These are phyloP conservation scores for Starmera caribaea DNA, from an alignment of 805 yeast genomes.

Conservation along the genomic window DNA sequence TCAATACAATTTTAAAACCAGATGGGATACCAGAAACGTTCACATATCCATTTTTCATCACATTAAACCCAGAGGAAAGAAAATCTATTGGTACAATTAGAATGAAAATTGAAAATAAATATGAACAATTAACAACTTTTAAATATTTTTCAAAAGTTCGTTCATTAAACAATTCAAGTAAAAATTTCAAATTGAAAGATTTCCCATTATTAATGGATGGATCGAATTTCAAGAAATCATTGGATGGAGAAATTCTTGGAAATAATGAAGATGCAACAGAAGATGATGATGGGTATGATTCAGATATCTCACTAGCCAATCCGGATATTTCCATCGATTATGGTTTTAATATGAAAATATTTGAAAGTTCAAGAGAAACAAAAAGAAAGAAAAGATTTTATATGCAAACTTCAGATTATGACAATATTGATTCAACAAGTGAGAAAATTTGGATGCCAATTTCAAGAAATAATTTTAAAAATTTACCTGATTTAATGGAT, in stretches of 20 bases:
- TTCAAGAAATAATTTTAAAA: conserved; percentile 28
- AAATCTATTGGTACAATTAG: conserved; percentile 49
- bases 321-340: conserved; percentile 40
- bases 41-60: conserved; percentile 71
- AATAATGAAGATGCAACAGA: conserved; percentile 15
- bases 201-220: conserved; percentile 24
- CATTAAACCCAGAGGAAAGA: conserved; percentile 41
- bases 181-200: conserved; percentile 17
- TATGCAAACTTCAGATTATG: neutral
- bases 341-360: conserved; percentile 37
- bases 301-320: conserved; percentile 42
- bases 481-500: conserved; percentile 29
- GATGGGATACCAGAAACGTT: conserved; percentile 39
- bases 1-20: conserved; percentile 33
- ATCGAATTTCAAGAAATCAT: conserved; percentile 2
- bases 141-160: conserved; percentile 22
- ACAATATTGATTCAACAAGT: neutral
- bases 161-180: conserved; percentile 3
- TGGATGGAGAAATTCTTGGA: conserved; percentile 8
- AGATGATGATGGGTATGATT: conserved; percentile 30
- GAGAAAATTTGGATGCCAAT: conserved; percentile 35
- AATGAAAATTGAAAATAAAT: conserved; percentile 41
- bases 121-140: conserved; percentile 38
- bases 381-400: conserved; percentile 8
- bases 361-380: conserved; percentile 20